Base-by-base conservation (phyloP, 1,139 yeast species). In the Protomyces arabidopsidicola region DNA sequence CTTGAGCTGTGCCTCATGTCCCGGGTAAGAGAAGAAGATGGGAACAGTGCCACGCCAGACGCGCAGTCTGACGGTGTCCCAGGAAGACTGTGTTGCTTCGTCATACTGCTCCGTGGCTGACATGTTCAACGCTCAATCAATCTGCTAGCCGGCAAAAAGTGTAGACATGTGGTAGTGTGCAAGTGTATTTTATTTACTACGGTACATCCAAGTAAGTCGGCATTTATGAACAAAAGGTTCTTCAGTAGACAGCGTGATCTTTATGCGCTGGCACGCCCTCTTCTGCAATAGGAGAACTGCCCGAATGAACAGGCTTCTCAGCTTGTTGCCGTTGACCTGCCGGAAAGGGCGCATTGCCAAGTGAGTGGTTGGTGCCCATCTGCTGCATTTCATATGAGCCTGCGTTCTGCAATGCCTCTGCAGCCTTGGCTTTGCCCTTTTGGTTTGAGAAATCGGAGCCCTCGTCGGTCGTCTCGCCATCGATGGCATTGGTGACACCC, bases 401-500 rank as follows among this genome's bases (percentile, higher is more conserved):
- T 20, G 42, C 62, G 20, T 58, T 50, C 31, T 52, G 35, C 53
- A 55, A 12, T 22, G 62, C 62, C 45, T 58, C 56, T 1, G 52
- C 56, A 24, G 52, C 55, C 62, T 58, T 58, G 6, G 55, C 60
- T 38, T 57, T 57, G 20, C 62, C 62, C 20, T 48, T 52, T 12
- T 18, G 20, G 48, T 42, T 42, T 6, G 48, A 42, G 10, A 42
- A 42, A 10, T 42, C 48, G 18, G 48, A 42, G 18, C 55, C 55
- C n/a, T 53, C 53, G 34, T 39, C 53, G 22, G 45, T 52, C 2
- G 51, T 24, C 14, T 39, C 45, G 36, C 63, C 63, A 20, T 59
- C 60, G 34, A 55, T 59, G 4, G 65, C 54, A 20, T 42, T 42
- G 12, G 48, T 42, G 16, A 59, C 63, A 31, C 63, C 63, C 85